Evolutionary conservation across 1,284 basidiomycete genomes (phyloP).

Genomic region (Pseudozyma hubeiensis): DNA sequence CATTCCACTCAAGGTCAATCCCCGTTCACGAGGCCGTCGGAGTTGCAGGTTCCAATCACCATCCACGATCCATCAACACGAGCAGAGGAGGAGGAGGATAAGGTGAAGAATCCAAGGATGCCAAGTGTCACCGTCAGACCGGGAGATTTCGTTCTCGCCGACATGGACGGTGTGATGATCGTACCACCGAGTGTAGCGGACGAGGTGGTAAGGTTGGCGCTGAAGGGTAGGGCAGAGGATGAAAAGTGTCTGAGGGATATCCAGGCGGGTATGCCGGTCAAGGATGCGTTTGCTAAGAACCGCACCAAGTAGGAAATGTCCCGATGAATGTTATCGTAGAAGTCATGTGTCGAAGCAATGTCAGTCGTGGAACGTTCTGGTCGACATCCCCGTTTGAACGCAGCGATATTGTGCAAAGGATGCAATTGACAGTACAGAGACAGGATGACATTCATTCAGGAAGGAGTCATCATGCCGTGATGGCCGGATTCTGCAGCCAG

Average conservation of each 20-base stretch:
- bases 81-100: constrained; percentile 14
- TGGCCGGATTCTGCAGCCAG: constrained; percentile 42
- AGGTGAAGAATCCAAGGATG: constrained; percentile 44
- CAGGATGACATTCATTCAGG: background rate
- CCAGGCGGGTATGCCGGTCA: constrained; percentile 78
- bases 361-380: too few relatives aligned
- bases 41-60: constrained; percentile 79
- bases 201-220: constrained; percentile 76
- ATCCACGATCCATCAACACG: constrained; percentile 71
- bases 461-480: constrained; percentile 16
- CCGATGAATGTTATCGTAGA: background rate
- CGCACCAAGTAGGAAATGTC: constrained; percentile 73
- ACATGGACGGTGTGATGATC: constrained; percentile 89
- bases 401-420: too few relatives aligned
- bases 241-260: constrained; percentile 82
- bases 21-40: constrained; percentile 85
- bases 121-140: constrained; percentile 76
- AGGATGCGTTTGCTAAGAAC: constrained; percentile 81
- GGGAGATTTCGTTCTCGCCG: constrained; percentile 85
- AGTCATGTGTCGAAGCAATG: background rate
- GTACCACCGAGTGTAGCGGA: constrained; percentile 75
- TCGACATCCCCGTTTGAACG: background rate
- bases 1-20: constrained; percentile 88
- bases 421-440: background rate
- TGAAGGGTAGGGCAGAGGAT: constrained; percentile 77